phyloP scores from a whole-genome alignment of 225 moss, liverwort and hornwort genomes.

The Anthoceros angustus region DNA sequence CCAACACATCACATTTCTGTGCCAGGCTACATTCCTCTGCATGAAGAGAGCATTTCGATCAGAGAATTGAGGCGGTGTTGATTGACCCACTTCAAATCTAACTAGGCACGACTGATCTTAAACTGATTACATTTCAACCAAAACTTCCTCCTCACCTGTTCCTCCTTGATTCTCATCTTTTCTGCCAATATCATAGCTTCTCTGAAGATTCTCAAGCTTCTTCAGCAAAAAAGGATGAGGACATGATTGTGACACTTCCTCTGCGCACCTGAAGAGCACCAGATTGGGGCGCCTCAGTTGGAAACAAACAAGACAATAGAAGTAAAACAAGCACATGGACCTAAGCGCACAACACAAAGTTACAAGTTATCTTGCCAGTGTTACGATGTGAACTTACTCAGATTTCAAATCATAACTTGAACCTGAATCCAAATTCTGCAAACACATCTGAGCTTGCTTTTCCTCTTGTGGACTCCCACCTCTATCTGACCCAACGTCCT shows the following conservation, averaged over 20 bases:
- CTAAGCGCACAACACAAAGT: no score
- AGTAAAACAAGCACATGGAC: no score
- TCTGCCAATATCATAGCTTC: background rate
- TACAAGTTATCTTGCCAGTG: no score
- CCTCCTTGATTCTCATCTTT: background rate
- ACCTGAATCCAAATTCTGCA: no score
- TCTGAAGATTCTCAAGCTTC: background rate
- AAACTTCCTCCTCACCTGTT: background rate
- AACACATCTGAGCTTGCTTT: no score
- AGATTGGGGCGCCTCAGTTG: no score
- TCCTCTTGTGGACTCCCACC: no score
- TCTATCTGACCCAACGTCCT: no score
- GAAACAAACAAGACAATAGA: no score
- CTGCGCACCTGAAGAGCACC: background rate
- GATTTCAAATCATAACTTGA: no score
- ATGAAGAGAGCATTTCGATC: background rate
- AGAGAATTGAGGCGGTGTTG: background rate
- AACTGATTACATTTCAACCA: background rate
- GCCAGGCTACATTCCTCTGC: background rate
- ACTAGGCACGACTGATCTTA: background rate
- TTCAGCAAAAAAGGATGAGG: slow-evolving; percentile 1
- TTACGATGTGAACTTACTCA: no score
- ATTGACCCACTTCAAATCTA: background rate
- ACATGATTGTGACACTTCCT: background rate
- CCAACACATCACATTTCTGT: background rate